Conservation (phyloP, 2,329 filamentous ascomycete species). For the Emericellopsis atlantica region DNA sequence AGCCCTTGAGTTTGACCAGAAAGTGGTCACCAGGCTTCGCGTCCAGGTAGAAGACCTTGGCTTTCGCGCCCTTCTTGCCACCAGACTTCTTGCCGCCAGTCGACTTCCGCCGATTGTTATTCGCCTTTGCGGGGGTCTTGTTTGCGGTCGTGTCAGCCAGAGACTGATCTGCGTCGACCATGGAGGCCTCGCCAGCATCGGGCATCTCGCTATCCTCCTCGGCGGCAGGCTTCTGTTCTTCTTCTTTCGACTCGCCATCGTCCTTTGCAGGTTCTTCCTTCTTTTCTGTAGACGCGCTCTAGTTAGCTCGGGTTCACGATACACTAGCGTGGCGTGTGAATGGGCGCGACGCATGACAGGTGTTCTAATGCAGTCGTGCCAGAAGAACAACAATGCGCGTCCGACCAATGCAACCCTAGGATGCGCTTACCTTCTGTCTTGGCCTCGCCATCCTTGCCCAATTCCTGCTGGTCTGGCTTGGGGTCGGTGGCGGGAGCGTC, state of each 20-base stretch:
- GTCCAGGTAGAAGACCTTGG: conserved; percentile 58
- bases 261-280: conserved; percentile 14
- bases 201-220: conserved; percentile 41
- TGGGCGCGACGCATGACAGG: too few species aligned
- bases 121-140: conserved; percentile 20
- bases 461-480: conserved; percentile 8
- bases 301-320: not conserved
- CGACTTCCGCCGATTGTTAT: conserved; percentile 60
- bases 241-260: conserved; percentile 4
- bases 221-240: conserved; percentile 14
- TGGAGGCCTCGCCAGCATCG: conserved; percentile 12
- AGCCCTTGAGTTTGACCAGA: conserved; percentile 88
- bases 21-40: conserved; percentile 86
- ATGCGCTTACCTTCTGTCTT: conserved; percentile 17
- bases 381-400: not conserved
- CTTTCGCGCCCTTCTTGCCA: conserved; percentile 73
- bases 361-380: not conserved
- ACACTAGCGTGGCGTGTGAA: too few species aligned
- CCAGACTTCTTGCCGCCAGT: conserved; percentile 61
- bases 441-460: conserved; percentile 13
- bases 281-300: conserved; percentile 6
- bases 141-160: conserved; percentile 12
- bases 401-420: not conserved
- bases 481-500: conserved; percentile 6
- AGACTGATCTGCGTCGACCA: conserved; percentile 9